These are phyloP conservation scores for Filobasidium uniguttulatum DNA, from an alignment of 1,284 basidiomycete genomes.

Conservation along the genomic window DNA sequence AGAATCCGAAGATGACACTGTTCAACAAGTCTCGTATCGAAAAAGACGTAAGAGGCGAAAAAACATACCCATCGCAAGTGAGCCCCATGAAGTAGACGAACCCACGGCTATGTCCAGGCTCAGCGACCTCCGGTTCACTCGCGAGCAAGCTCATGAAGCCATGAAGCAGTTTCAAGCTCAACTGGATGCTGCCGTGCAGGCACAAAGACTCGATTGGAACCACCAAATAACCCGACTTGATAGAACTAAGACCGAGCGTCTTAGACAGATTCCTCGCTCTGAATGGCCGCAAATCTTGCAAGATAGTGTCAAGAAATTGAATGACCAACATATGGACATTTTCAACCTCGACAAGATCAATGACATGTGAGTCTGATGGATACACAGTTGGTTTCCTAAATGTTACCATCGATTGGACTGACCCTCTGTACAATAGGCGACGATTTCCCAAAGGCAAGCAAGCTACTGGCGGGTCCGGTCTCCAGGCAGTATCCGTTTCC, in stretches of 20 bases:
- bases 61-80: no score
- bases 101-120: no score
- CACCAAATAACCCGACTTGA: background rate
- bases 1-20: no score
- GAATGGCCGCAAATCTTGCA: background rate
- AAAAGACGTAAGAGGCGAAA: no score
- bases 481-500: background rate
- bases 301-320: background rate
- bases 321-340: background rate
- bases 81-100: no score
- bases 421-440: no score
- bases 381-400: no score
- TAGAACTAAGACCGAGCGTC: background rate
- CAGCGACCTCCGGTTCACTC: background rate
- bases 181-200: background rate
- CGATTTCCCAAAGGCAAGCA: no score
- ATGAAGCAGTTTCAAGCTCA: background rate
- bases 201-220: background rate
- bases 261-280: background rate
- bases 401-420: no score
- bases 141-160: background rate
- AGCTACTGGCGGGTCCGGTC: no score
- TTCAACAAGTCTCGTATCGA: no score
- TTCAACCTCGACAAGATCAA: background rate
- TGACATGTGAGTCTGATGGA: no score